Percentiles rank a stretch among this genome's conserved stretches.
These are phyloP conservation scores for Candida insectorum DNA, from an alignment of 805 yeast genomes.

Conservation along the genomic window DNA sequence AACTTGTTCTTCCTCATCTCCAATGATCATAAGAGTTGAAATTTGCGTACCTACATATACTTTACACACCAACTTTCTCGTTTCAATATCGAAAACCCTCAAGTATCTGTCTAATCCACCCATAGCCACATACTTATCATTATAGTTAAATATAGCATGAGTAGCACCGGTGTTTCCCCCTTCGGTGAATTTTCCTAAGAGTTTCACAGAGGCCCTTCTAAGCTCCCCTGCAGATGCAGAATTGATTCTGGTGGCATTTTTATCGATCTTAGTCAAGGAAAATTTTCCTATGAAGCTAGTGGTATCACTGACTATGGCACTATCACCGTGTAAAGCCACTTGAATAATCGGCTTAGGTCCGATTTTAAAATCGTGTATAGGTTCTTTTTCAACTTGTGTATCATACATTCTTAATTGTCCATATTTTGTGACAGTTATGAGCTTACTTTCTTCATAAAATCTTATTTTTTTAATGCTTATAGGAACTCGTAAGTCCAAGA, in stretches of 20 bases:
- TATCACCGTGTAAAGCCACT: constrained; percentile 32
- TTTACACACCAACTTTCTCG: constrained; percentile 62
- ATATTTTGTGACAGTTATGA: constrained; percentile 66
- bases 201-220: constrained; percentile 43
- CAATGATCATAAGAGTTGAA: constrained; percentile 45
- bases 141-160: constrained; percentile 56
- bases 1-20: constrained; percentile 42
- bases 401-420: constrained; percentile 79
- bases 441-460: constrained; percentile 38
- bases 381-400: constrained; percentile 64
- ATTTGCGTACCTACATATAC: constrained; percentile 76
- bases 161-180: constrained; percentile 63
- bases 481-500: constrained; percentile 76
- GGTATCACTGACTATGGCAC: constrained; percentile 68
- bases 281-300: constrained; percentile 61
- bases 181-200: constrained; percentile 59
- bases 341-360: constrained; percentile 53
- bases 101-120: constrained; percentile 90
- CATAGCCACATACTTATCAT: constrained; percentile 51
- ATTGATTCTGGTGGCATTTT: constrained; percentile 30
- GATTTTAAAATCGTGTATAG: constrained; percentile 53
- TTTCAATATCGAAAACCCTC: constrained; percentile 63
- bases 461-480: constrained; percentile 67
- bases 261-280: constrained; percentile 32
- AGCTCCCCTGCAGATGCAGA: constrained; percentile 48